phyloP scores from a whole-genome alignment of 148 eudicot genomes.

The Vaccinium darrowii region DNA sequence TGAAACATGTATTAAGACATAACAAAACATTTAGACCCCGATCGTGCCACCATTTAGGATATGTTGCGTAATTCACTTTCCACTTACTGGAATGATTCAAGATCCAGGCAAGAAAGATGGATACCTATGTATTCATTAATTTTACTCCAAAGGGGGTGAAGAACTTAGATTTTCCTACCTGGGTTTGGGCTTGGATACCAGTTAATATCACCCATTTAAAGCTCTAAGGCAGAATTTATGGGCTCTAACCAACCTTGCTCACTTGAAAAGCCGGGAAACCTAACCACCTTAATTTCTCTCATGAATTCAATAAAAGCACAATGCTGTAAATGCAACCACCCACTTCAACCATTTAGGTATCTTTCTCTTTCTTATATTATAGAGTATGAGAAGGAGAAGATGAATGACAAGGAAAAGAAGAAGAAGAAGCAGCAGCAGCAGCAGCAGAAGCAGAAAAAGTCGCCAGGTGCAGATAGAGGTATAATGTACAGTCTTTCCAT shows the following conservation, averaged over 20 bases:
- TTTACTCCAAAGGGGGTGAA: not conserved
- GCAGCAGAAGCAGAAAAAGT: not conserved
- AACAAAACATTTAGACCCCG: not conserved
- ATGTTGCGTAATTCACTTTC: not conserved
- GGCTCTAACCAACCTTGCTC: not conserved
- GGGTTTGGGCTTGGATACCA: not conserved
- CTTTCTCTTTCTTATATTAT: not conserved
- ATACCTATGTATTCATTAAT: not conserved
- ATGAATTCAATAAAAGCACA: slow-evolving; percentile 24
- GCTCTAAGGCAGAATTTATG: slow-evolving; percentile 4
- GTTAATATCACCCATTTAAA: not conserved
- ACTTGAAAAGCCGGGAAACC: slow-evolving; percentile 16
- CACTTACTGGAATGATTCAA: not conserved
- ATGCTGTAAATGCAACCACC: slow-evolving; percentile 18
- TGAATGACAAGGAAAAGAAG: not conserved
- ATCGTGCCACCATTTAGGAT: not conserved
- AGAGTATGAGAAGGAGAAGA: not conserved
- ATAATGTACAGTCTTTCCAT: not conserved
- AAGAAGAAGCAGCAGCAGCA: not conserved
- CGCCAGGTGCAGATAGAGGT: not conserved
- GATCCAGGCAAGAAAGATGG: not conserved
- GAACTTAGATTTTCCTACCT: not conserved
- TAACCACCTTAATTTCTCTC: slow-evolving; percentile 10
- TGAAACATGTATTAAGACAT: not conserved
- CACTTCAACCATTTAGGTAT: not conserved